Evolutionary conservation across 2,329 filamentous ascomycete species (phyloP), one percentile per base, ranked within the genome.

Genomic region (Neopestalotiopsis sp.): DNA sequence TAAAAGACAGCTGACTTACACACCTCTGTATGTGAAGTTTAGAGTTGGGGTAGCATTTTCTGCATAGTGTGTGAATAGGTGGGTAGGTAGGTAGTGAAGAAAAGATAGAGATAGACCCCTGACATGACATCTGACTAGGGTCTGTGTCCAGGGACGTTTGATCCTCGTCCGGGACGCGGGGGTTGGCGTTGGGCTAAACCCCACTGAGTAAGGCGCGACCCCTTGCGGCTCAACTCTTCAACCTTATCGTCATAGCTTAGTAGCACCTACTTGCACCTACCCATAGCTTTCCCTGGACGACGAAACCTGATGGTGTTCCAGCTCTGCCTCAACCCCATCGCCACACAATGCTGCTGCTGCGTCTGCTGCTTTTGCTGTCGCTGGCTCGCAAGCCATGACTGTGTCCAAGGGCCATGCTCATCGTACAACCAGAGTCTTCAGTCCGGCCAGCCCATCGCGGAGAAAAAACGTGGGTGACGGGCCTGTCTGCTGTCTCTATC

Each of bases 291-390:
- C 17, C 45, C 45, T 71, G 71, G 58, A 66, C 81, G 78, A 76
- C 82, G 83, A 85, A 85, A 85, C 83, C 76, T 72, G 72, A 75
- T 76, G 76, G 68, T 82, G 83, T 85, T 81, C 78, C 83, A 85
- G 79, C 74, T 79, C 73, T 84, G 83, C 83, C 79, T 84, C 83
- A 84, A 66, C 78, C 74, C 71, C 77, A 69, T 75, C 71, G 70
- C 73, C 72, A 70, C 74, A 70, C 69, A 68, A 74, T 74, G 73
- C 75, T 74, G 30, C 70, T 34, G 38, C 49, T 57, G 42, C 49
- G 57, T 42, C 63, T 59, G 24, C 17, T 62, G 40, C 32, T 45
- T 13, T 28, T 45, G 34, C 17, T 57, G 38, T 40, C 13, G 20
- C 20, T 17, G 40, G 7, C 49, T 60, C 66, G 57, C 61, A 58